phyloP scores from a whole-genome alignment of 176 grass and related monocot species.

The Chloris gayana region DNA sequence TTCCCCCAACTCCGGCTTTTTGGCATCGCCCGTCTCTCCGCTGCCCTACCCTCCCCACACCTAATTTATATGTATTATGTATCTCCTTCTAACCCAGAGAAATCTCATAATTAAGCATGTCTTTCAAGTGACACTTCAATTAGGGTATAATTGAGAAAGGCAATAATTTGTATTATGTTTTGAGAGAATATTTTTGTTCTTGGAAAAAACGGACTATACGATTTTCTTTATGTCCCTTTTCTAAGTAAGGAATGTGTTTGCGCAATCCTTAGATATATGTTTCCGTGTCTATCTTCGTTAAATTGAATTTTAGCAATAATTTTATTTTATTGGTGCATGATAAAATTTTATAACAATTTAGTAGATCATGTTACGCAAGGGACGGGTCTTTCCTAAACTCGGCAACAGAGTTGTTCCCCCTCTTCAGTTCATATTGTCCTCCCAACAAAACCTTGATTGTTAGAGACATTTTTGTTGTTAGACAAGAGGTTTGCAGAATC shows the following conservation, averaged over 20 bases:
- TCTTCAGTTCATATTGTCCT: not conserved
- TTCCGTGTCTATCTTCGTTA: not conserved
- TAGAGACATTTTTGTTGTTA: no score
- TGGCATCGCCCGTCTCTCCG: constrained; percentile 21
- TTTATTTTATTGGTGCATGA: not conserved
- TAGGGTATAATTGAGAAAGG: not conserved
- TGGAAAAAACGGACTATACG: not conserved
- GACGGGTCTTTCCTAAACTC: no score
- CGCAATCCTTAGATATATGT: not conserved
- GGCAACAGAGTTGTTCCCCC: not conserved
- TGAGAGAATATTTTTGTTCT: not conserved
- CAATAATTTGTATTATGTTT: not conserved
- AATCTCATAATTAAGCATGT: not conserved
- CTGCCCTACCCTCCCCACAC: not conserved
- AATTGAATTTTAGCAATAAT: not conserved
- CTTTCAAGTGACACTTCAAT: not conserved
- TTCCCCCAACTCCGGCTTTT: constrained; percentile 67
- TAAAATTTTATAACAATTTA: no score
- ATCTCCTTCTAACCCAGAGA: not conserved
- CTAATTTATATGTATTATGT: no score
- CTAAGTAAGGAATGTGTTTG: not conserved
- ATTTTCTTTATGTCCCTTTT: not conserved
- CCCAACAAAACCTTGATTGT: not conserved
- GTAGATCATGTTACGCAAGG: no score
- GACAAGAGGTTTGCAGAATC: no score